Percentiles rank a stretch among this genome's conserved stretches.
Evolutionary conservation across 2,329 filamentous ascomycete genomes (phyloP).

Genomic region (Calonectria pseudoturangicola): DNA sequence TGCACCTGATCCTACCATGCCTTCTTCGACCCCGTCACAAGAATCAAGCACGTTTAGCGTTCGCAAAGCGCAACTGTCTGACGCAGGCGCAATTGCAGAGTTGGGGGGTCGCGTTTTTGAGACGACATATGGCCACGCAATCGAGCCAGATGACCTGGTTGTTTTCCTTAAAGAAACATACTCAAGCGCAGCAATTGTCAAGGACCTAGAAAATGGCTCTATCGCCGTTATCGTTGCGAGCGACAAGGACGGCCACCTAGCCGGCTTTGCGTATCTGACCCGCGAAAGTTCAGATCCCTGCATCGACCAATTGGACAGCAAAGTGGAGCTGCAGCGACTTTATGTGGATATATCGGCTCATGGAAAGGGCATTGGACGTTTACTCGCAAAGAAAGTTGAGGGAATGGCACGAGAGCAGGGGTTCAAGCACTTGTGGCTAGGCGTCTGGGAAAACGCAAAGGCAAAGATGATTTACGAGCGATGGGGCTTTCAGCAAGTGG

Average conservation of each 20-base stretch:
- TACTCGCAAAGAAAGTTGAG: not conserved
- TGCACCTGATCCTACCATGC: not conserved
- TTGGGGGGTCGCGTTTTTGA: not conserved
- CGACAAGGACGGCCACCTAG: not conserved
- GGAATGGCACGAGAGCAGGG: constrained; percentile 13
- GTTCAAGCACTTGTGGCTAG: constrained; percentile 17
- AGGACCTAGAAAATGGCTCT: not conserved
- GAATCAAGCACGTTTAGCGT: not conserved
- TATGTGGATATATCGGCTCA: constrained; percentile 9
- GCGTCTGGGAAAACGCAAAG: constrained; percentile 15
- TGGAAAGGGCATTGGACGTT: constrained; percentile 3
- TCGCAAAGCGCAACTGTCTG: constrained; percentile 10
- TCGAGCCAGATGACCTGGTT: constrained; percentile 2
- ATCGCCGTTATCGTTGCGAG: not conserved
- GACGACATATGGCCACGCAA: not conserved
- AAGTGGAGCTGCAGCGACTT: constrained; percentile 5
- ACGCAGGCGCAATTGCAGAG: constrained; percentile 6
- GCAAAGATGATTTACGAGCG: constrained; percentile 12
- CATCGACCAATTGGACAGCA: constrained; percentile 2
- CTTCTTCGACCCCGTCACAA: not conserved
- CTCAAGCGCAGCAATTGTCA: not conserved
- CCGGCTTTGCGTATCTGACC: constrained; percentile 6
- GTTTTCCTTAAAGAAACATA: constrained; percentile 5
- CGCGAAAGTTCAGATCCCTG: constrained; percentile 12
- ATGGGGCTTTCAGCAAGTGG: constrained; percentile 16